Evolutionary conservation across 345 rosid species (phyloP).

Genomic region (Geranium brycei): DNA sequence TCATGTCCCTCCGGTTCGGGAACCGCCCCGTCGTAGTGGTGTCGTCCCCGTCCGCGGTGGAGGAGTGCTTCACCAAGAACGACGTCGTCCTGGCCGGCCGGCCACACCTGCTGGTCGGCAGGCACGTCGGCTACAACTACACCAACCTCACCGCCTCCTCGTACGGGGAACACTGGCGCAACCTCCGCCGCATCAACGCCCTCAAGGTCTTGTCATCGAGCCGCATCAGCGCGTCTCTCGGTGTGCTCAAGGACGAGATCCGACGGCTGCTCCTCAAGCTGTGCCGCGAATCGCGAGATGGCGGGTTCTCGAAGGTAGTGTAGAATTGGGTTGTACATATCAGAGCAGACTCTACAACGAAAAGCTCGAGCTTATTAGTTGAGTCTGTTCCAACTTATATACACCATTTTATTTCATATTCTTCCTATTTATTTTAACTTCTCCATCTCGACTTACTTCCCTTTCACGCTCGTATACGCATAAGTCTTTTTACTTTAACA

Average conservation of each 20-base stretch:
- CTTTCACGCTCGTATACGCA: too few relatives aligned
- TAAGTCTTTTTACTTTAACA: too few relatives aligned
- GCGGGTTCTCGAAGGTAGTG: conserved; percentile 17
- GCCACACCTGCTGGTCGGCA: conserved; percentile 14
- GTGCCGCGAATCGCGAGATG: conserved; percentile 7
- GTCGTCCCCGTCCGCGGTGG: conserved; percentile 19
- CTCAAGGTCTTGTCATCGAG: conserved; percentile 36
- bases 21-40: conserved; percentile 20
- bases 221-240: conserved; percentile 27
- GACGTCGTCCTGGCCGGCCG: conserved; percentile 37
- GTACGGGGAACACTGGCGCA: conserved; percentile 63
- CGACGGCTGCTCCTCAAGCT: conserved; percentile 23
- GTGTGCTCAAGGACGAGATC: conserved; percentile 35
- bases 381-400: too few relatives aligned
- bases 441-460: too few relatives aligned
- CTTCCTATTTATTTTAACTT: too few relatives aligned
- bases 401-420: too few relatives aligned
- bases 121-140: conserved; percentile 31
- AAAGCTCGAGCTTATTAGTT: too few relatives aligned
- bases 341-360: too few relatives aligned
- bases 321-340: too few relatives aligned
- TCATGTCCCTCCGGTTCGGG: conserved; percentile 33
- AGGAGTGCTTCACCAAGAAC: conserved; percentile 45
- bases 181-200: conserved; percentile 39
- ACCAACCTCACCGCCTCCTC: conserved; percentile 19